These are phyloP conservation scores for Aspergillus diversus DNA, from an alignment of 495 filamentous ascomycete species.

Conservation along the genomic window DNA sequence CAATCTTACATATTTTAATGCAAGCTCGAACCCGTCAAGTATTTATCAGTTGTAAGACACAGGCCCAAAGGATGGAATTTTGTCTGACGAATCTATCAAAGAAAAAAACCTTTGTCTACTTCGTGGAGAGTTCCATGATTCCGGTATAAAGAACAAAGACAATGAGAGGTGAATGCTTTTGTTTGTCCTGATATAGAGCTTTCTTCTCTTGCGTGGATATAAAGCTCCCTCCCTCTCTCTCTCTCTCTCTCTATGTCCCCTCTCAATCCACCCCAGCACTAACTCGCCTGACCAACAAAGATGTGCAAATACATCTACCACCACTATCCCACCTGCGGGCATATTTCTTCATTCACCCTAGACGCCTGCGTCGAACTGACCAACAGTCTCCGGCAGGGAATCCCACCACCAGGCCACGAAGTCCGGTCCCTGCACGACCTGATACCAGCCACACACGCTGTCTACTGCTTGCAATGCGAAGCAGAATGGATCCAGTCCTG, in stretches of 20 bases:
- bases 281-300: neutral
- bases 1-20: no score
- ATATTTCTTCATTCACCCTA: slow-evolving; percentile 34
- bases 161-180: neutral
- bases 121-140: neutral
- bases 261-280: neutral
- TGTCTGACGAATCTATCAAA: no score
- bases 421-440: slow-evolving; percentile 2
- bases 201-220: neutral
- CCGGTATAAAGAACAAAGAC: neutral
- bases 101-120: no score
- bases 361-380: slow-evolving; percentile 30
- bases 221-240: neutral
- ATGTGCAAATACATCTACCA: slow-evolving; percentile 38
- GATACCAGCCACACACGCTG: neutral
- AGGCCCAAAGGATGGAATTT: no score
- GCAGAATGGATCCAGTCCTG: slow-evolving; percentile 1
- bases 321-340: slow-evolving; percentile 34
- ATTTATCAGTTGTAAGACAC: no score
- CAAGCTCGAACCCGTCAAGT: no score
- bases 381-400: slow-evolving; percentile 21
- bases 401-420: neutral
- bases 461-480: slow-evolving; percentile 8
- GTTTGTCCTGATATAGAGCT: neutral
- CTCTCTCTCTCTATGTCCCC: no score